A percentile compares a stretch with the other conserved stretches of the same genome.
Evolutionary conservation across 805 yeast genomes (phyloP).

Genomic region (Torulaspora franciscae): DNA sequence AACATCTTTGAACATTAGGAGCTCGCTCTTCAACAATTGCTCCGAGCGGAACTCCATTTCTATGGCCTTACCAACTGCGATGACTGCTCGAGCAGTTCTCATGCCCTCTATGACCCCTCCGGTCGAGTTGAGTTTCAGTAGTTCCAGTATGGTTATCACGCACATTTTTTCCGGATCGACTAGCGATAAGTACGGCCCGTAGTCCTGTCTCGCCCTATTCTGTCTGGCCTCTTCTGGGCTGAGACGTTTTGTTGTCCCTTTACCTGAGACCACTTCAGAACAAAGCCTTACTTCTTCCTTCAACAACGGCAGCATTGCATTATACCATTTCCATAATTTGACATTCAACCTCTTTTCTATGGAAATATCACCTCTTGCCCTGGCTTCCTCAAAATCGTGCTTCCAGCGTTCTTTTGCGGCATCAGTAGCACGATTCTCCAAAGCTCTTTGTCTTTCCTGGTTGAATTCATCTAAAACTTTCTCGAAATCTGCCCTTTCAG

Average conservation of each 20-base stretch:
- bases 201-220: slow-evolving; percentile 44
- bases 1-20: slow-evolving; percentile 49
- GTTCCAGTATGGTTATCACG: slow-evolving; percentile 77
- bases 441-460: slow-evolving; percentile 63
- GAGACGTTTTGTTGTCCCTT: slow-evolving; percentile 1
- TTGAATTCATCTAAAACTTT: slow-evolving; percentile 64
- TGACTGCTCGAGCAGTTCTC: slow-evolving; percentile 76
- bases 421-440: slow-evolving; percentile 73
- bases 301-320: slow-evolving; percentile 64
- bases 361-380: slow-evolving; percentile 51
- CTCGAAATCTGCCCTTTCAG: slow-evolving; percentile 54
- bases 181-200: slow-evolving; percentile 74
- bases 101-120: slow-evolving; percentile 77
- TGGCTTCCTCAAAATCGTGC: slow-evolving; percentile 65
- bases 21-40: slow-evolving; percentile 52
- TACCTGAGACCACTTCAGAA: slow-evolving; percentile 37
- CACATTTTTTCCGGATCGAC: slow-evolving; percentile 76
- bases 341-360: slow-evolving; percentile 61
- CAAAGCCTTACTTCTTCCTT: slow-evolving; percentile 60
- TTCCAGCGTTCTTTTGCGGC: slow-evolving; percentile 90
- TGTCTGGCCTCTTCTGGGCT: slow-evolving; percentile 18
- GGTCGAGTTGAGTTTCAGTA: slow-evolving; percentile 66
- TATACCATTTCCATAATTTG: slow-evolving; percentile 80
- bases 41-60: slow-evolving; percentile 81
- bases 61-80: slow-evolving; percentile 75